Evolutionary conservation across 495 filamentous ascomycete species (phyloP), one percentile per base, ranked within the genome.

Genomic region (Geoglossum glabrum): DNA sequence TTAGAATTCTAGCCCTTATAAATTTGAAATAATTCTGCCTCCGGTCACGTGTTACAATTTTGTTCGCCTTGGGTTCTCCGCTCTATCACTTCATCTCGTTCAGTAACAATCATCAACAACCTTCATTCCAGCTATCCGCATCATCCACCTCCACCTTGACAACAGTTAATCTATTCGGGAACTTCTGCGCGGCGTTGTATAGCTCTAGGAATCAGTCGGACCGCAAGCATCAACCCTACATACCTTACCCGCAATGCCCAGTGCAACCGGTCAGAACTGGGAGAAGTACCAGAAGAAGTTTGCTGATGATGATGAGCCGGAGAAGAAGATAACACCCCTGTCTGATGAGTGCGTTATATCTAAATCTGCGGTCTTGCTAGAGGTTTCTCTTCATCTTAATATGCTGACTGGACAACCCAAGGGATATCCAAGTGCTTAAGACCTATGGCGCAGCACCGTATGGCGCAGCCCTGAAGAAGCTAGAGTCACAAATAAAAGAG

Each of bases 271-370:
- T 65, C 69, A 76, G 68, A 87, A 77, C 79, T 98, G 92, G 92
- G 90, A 98, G 80, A 96, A 97, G 78, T 96, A 95, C 76, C 74
- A 80, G 73, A 96, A 98, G 78, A 85, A 84, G 66, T 98, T 85
- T 66, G 90, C 83, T 59, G 92, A 98, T 67, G 92, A 98, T 62
- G 92, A 97, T 67, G 79, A 88, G 69, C 86, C 89, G 67, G 92
- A 98, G 78, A 98, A 98, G 85, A 98, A 97, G 79, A 98, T 97
- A 67, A 88, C 87, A 40, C 92, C 92, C 59, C 76, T 98, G 36
- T 80, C 89, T 62, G 92, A 95, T 75, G 90, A 95, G 90, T 97
- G 76, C 64, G 85, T 77, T 52, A 33, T 51, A 13, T 28, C 17
- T 57, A 27, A 25, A 13, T 19, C 40, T 40, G n/a, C n/a, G 23